Evolutionary conservation across 345 rosid genomes (phyloP), one percentile per base, ranked within the genome.

Genomic region (Carallia pectinifolia): DNA sequence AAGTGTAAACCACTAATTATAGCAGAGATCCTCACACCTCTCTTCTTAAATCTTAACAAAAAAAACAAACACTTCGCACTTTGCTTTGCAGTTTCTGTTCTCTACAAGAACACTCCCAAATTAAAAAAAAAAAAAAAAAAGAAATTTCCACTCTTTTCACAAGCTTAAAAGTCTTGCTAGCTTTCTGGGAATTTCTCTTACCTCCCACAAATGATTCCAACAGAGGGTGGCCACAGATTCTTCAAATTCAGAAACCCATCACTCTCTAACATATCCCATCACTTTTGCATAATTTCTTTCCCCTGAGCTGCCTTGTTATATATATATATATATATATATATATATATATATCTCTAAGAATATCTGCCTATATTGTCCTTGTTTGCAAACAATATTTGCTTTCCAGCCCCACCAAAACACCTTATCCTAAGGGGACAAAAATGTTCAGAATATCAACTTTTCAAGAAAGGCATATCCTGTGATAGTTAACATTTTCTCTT

Each of bases 141-240:
- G 5, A 8, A 23, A n/a, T 18, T 29, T 15, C 2, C 31, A 9
- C 1, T 30, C 60, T 56, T 15, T 56, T 23, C 60, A 19, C n/a
- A 56, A 19, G 31, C 31, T 56, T 10, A 27, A 56, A 23, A 15
- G 34, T 19, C 34, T 19, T 23, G 34, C 60, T 19, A 56, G 34
- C 60, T 29, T 39, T 54, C 38, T 2, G 50, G 53, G 50, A 12
- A 56, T 8, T 29, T 29, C 53, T 66, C 4, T 4, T 53, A 61
- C 8, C 33, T 36, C 38, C 61, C 75, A 67, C 72, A 77, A 73
- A 77, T 70, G 77, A 27, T 66, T 29, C 75, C 40, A 31, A 30
- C 71, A 70, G 69, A 79, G 65, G 62, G 18, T 33, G 48, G 72
- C 81, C 78, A 72, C 77, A 72, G 64, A 65, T 74, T 74, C 76